Base-by-base conservation (phyloP, 2,329 filamentous ascomycete genomes). In the Fusarium hostae region DNA sequence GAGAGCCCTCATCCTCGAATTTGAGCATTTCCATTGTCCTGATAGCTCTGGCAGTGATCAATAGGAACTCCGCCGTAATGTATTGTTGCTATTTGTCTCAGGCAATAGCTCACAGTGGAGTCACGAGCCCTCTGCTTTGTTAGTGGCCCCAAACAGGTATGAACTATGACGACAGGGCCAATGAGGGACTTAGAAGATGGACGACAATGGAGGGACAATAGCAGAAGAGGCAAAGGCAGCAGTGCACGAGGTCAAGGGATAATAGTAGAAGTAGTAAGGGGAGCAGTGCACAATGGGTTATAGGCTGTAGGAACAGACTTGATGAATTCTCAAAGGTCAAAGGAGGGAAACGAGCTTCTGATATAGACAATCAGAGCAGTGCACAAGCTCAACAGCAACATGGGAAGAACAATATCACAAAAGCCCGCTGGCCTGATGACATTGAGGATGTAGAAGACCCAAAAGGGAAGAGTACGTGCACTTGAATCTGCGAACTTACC, bases 401-500 rank as follows among this genome's bases (percentile, higher is more conserved):
- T 41, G 28, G 40, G 6, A 47, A 34, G 39, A 63, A 48, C 16
- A 28, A 57, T 63, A 47, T 34, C 48, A 67, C 62, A 37, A 18
- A 28, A n/a, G 2, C 43, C 56, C 68, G 62, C 48, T 70, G 39
- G 18, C 28, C 15, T 32, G 32, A 24, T 18, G 10, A 18, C 45
- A 50, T 20, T 34, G 28, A 50, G 45, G 45, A 22, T 34, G 45
- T 50, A 34, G 28, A 50, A 22, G 45, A 34, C 45, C n/a, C 15
- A 34, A 50, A 34, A 34, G 9, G 45, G 28, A 50, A 22, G 45
- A 24, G 15, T 34, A 48, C 45, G n/a, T 50, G 45, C 45, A 50
- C 45, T 22, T n/a, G 39, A 37, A 45, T 50, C 59, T 67, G 52
- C 56, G 47, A 67, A 71, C 57, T 30, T 47, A 30, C 59, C 57